Conservation (phyloP, 2,329 filamentous ascomycete species). For the Magnaporthiopsis incrustans region DNA sequence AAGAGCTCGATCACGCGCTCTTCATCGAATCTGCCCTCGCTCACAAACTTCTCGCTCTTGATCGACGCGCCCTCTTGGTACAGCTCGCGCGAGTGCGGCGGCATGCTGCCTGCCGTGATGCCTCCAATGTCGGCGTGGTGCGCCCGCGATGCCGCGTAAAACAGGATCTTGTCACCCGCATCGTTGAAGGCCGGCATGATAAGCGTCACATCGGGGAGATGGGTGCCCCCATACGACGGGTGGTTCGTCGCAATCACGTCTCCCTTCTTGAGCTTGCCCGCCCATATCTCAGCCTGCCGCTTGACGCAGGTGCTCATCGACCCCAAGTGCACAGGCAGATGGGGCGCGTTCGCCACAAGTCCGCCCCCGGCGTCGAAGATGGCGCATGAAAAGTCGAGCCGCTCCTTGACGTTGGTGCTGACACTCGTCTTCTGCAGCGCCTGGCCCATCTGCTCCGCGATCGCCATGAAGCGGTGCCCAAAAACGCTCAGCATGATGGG, state of each 20-base stretch:
- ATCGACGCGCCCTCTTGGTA: constrained; percentile 52
- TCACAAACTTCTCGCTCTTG: constrained; percentile 55
- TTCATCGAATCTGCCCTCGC: constrained; percentile 62
- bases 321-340: constrained; percentile 63
- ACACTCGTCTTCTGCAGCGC: constrained; percentile 64
- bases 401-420: constrained; percentile 63
- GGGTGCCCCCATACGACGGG: constrained; percentile 66
- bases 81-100: constrained; percentile 54
- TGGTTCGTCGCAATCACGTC: constrained; percentile 69
- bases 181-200: constrained; percentile 62
- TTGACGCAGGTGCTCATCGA: constrained; percentile 67
- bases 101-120: constrained; percentile 69
- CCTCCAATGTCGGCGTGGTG: constrained; percentile 64
- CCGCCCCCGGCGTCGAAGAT: constrained; percentile 61
- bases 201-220: constrained; percentile 66
- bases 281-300: constrained; percentile 49
- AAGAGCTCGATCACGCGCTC: constrained; percentile 59
- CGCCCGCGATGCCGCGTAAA: constrained; percentile 63
- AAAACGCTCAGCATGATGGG: constrained; percentile 64
- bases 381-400: constrained; percentile 65
- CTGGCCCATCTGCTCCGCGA: constrained; percentile 64
- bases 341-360: constrained; percentile 61
- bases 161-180: constrained; percentile 41
- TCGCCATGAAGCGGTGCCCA: constrained; percentile 65
- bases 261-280: constrained; percentile 60